Conservation (phyloP, 306 rosid genomes). For the Ochetophila trinervis region DNA sequence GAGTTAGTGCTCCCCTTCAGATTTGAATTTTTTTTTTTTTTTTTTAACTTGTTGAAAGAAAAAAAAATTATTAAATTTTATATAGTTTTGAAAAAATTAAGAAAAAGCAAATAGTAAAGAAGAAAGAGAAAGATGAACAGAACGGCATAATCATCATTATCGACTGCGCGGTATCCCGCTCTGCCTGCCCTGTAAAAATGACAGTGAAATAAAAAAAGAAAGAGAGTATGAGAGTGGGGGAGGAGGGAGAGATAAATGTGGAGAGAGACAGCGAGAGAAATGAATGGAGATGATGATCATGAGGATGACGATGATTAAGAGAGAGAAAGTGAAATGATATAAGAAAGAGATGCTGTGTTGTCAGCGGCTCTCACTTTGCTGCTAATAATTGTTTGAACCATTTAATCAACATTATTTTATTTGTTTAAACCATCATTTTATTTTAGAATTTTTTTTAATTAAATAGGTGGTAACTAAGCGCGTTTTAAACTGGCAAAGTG, state of each 20-base stretch:
- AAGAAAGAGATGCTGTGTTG: slow-evolving; percentile 35
- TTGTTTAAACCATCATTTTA: not conserved
- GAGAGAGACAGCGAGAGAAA: slow-evolving; percentile 18
- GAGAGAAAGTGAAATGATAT: slow-evolving; percentile 25
- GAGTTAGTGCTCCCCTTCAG: slow-evolving; percentile 41
- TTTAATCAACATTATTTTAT: not conserved
- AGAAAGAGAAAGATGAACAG: slow-evolving; percentile 8
- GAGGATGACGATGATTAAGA: slow-evolving; percentile 37
- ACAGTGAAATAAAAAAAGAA: slow-evolving; percentile 5
- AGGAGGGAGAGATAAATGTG: slow-evolving; percentile 25
- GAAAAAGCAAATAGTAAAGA: slow-evolving; percentile 4
- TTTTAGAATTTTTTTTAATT: no score
- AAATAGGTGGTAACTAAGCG: no score
- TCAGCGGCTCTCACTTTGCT: slow-evolving; percentile 46
- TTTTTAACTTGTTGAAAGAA: not conserved
- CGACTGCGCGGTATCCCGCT: slow-evolving; percentile 21
- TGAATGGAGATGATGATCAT: slow-evolving; percentile 38
- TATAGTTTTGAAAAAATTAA: not conserved
- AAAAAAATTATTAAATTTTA: not conserved
- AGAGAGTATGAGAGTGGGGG: slow-evolving; percentile 30
- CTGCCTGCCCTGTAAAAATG: slow-evolving; percentile 22
- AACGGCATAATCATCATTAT: slow-evolving; percentile 20
- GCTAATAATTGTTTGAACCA: slow-evolving; percentile 38
- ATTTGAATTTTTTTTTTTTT: slow-evolving; percentile 32
- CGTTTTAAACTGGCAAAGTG: no score